Base-by-base conservation (phyloP, 257 asterid species). In the Solanum sitiens region DNA sequence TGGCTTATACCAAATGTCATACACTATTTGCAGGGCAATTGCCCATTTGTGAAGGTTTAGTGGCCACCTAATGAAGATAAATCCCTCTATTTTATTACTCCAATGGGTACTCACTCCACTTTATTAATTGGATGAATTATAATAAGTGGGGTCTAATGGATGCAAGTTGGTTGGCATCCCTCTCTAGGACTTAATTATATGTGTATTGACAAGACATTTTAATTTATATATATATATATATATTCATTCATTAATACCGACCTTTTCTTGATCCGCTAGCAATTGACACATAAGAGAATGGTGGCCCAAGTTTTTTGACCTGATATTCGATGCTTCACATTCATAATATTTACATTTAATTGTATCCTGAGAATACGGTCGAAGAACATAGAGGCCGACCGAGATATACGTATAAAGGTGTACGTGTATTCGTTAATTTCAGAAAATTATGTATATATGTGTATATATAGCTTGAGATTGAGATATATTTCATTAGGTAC, bases 261-360 rank as follows among this genome's bases (percentile, higher is more conserved):
- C 82, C 50, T 37, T 35, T 45, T 85, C 70, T 53, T 79, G 68
- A 77, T 87, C 86, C 33, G 82, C 30, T 32, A 77, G 86, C 82
- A 70, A 87, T 87, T 87, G 70, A 85, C 53, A 61, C 86, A 27
- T 87, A 79, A 25, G 83, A 67, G 65, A 87, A 63, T 68, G 87
- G 76, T 83, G 72, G 63, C 67, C 87, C 27, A 65, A 37, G 25
- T 37, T 83, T 61, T 20, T 76, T 85, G 42, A 39, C 85, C 44
- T 87, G 3, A 72, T 87, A 77, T 87, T 85, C 63, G 37, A 59
- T 30, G 65, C 77, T 53, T 74, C 23, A 21, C 5, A 4, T 20
- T 87, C 33, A 32, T 87, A 65, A 67, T 87, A 79, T 67, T 85
- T 87, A 63, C 71, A 87, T 32, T 77, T 42, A 80, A 42, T 8